Conservation (phyloP, 1,284 basidiomycete genomes). For the Marasmius tenuissimus region DNA sequence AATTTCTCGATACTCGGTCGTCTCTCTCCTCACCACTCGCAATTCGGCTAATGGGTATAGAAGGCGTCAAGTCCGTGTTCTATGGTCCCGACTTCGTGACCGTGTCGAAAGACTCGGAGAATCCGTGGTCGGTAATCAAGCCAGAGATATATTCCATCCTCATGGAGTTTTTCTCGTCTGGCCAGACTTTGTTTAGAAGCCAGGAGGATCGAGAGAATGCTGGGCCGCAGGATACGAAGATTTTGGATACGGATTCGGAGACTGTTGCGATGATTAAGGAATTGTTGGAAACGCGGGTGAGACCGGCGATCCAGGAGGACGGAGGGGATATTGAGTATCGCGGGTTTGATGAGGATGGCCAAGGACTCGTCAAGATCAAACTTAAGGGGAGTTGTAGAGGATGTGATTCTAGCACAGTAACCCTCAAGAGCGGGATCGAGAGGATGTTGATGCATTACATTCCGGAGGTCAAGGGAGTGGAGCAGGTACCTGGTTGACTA, state of each 20-base stretch:
- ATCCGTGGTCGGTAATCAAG: slow-evolving; percentile 88
- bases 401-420: slow-evolving; percentile 91
- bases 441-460: slow-evolving; percentile 99
- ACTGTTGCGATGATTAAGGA: slow-evolving; percentile 99
- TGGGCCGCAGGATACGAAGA: slow-evolving; percentile 92
- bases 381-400: slow-evolving; percentile 97
- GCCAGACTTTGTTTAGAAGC: slow-evolving; percentile 81
- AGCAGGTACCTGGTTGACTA: slow-evolving; percentile 64
- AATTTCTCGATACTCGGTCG: slow-evolving; percentile 89
- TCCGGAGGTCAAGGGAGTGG: slow-evolving; percentile 95
- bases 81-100: slow-evolving; percentile 99
- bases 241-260: slow-evolving; percentile 95
- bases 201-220: slow-evolving; percentile 76
- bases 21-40: slow-evolving; percentile 89
- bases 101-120: slow-evolving; percentile 88
- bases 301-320: slow-evolving; percentile 96
- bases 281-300: slow-evolving; percentile 89
- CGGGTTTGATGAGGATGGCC: slow-evolving; percentile 66
- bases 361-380: slow-evolving; percentile 78
- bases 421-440: slow-evolving; percentile 94
- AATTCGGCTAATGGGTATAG: slow-evolving; percentile 89
- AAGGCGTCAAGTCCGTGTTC: slow-evolving; percentile 88
- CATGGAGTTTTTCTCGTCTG: slow-evolving; percentile 97
- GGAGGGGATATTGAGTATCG: slow-evolving; percentile 89
- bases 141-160: slow-evolving; percentile 98